A percentile compares a stretch with the other conserved stretches of the same genome.
phyloP scores from a whole-genome alignment of 176 grass and related monocot species.

The Bromus sterilis region DNA sequence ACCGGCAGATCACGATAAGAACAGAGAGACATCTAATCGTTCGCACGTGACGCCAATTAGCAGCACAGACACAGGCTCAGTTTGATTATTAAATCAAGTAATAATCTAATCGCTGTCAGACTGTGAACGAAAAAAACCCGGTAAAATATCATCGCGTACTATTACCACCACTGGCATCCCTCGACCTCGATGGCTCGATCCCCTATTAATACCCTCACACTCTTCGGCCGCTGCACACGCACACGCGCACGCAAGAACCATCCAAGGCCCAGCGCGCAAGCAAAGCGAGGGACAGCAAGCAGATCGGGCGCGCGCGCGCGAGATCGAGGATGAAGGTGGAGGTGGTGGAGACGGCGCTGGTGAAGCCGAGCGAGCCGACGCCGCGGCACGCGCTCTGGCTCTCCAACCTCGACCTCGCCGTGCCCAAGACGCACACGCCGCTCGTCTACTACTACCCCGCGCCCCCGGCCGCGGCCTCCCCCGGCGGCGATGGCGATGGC shows the following conservation, averaged over 20 bases:
- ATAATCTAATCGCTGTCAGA: not conserved
- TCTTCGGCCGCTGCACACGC: not conserved
- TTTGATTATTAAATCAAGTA: not conserved
- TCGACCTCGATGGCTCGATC: not conserved
- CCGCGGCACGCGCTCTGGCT: conserved; percentile 44
- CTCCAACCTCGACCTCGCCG: conserved; percentile 62
- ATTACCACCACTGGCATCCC: not conserved
- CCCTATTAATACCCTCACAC: not conserved
- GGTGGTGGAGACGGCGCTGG: conserved; percentile 48
- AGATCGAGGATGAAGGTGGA: conserved; percentile 44
- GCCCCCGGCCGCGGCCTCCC: not conserved
- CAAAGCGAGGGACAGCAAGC: not conserved
- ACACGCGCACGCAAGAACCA: not conserved
- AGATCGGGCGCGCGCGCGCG: not conserved
- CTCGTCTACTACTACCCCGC: conserved; percentile 57
- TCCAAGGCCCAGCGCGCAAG: not conserved
- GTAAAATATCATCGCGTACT: not conserved
- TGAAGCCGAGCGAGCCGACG: conserved; percentile 47
- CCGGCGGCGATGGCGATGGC: not conserved
- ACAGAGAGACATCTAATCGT: not conserved
- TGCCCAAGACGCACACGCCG: conserved; percentile 43
- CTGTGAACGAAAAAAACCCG: not conserved
- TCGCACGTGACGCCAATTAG: not conserved
- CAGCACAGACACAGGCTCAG: not conserved
- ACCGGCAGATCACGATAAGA: not conserved